Percentiles rank a stretch among this genome's conserved stretches.
Conservation (phyloP, 2,329 filamentous ascomycete species). For the Fusarium sp. region DNA sequence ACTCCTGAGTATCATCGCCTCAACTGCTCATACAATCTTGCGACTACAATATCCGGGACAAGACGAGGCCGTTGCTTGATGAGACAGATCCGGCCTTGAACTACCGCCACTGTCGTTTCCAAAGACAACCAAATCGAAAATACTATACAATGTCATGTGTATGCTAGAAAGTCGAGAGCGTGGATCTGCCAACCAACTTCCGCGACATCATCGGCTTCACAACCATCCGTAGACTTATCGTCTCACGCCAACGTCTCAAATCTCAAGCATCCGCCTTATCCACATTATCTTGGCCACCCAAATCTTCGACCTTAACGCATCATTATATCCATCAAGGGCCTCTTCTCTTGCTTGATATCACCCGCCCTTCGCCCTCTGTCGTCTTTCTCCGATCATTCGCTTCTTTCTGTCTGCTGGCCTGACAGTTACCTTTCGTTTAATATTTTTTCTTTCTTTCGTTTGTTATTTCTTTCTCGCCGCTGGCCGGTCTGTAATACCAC, state of each 20-base stretch:
- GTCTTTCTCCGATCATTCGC: constrained; percentile 22
- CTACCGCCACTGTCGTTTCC: constrained; percentile 16
- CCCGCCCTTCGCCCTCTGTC: constrained; percentile 19
- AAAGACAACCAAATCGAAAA: constrained; percentile 13
- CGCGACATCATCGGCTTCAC: constrained; percentile 49
- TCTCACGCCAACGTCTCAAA: constrained; percentile 37
- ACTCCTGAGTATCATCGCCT: constrained; percentile 40
- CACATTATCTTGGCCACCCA: constrained; percentile 23
- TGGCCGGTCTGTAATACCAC: constrained; percentile 40
- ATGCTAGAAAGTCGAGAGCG: constrained; percentile 57
- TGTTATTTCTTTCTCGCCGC: constrained; percentile 26
- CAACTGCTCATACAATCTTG: constrained; percentile 31
- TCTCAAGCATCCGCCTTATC: constrained; percentile 19
- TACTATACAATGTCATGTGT: constrained; percentile 60
- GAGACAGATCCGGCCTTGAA: constrained; percentile 44
- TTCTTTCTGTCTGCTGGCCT: constrained; percentile 40
- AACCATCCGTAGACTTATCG: constrained; percentile 32
- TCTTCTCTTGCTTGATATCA: constrained; percentile 28
- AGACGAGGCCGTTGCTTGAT: constrained; percentile 34
- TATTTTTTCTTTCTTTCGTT: constrained; percentile 16
- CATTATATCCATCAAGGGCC: constrained; percentile 27
- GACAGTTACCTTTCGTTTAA: constrained; percentile 32
- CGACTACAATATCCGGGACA: constrained; percentile 36
- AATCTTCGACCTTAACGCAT: constrained; percentile 24
- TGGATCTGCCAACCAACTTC: constrained; percentile 51